Conservation (phyloP, 768 basidiomycete genomes). For the Pleurotus salmoneostramineus region DNA sequence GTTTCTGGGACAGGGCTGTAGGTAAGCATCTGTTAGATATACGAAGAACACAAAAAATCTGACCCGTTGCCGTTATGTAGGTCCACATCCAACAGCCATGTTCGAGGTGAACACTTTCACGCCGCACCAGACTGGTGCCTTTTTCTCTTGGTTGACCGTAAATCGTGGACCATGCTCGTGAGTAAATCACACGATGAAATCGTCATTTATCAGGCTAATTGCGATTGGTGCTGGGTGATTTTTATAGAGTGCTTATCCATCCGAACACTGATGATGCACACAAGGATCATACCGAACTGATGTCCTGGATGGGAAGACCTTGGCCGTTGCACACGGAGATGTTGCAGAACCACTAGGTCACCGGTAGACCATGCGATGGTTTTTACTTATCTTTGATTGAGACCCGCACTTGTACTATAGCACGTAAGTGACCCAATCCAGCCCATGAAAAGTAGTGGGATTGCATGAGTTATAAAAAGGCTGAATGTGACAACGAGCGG, state of each 20-base stretch:
- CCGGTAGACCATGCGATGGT: no score
- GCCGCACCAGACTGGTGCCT: slow-evolving; percentile 64
- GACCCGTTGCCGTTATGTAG: slow-evolving; percentile 17
- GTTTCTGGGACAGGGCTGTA: slow-evolving; percentile 58
- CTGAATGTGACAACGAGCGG: background rate
- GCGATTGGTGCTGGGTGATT: background rate
- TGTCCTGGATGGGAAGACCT: slow-evolving; percentile 62
- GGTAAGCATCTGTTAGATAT: slow-evolving; percentile 31
- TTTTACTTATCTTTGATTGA: no score
- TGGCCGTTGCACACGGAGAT: slow-evolving; percentile 50
- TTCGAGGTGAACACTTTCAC: slow-evolving; percentile 67
- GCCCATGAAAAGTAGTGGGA: no score
- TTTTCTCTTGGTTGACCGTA: slow-evolving; percentile 66
- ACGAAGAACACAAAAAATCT: background rate
- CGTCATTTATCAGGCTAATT: slow-evolving; percentile 6
- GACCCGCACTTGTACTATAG: no score
- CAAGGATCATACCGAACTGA: slow-evolving; percentile 60
- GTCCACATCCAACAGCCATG: slow-evolving; percentile 69
- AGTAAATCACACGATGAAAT: slow-evolving; percentile 20
- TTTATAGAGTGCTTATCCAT: slow-evolving; percentile 59
- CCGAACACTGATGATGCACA: slow-evolving; percentile 58
- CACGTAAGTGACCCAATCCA: no score
- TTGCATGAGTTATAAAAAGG: background rate
- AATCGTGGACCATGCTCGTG: slow-evolving; percentile 72
- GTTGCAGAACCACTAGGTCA: slow-evolving; percentile 18